phyloP scores from a whole-genome alignment of 306 rosid species.

The Vigna mungo region DNA sequence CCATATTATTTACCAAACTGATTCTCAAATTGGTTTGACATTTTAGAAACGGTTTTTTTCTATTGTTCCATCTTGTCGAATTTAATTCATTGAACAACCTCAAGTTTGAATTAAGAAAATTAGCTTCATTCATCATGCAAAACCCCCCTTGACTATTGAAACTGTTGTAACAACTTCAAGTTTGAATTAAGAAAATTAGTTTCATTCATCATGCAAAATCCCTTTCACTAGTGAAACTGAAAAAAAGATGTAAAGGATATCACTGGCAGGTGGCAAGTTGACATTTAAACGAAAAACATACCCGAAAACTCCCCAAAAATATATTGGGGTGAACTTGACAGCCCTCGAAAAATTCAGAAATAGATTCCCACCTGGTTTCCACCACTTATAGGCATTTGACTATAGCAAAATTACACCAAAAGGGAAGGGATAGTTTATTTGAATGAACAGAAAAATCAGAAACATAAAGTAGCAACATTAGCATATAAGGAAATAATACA shows the following conservation, averaged over 20 bases:
- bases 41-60: neutral
- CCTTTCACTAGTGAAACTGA: neutral
- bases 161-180: slow-evolving; percentile 6
- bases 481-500: slow-evolving; percentile 13
- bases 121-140: slow-evolving; percentile 15
- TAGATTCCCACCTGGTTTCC: slow-evolving; percentile 87
- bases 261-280: slow-evolving; percentile 4
- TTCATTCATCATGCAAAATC: neutral
- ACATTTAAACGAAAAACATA: slow-evolving; percentile 47
- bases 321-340: slow-evolving; percentile 82
- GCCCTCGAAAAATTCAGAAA: slow-evolving; percentile 78
- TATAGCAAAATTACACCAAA: slow-evolving; percentile 48
- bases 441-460: slow-evolving; percentile 9
- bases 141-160: neutral
- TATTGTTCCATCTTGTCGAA: slow-evolving; percentile 25
- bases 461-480: slow-evolving; percentile 17
- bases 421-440: slow-evolving; percentile 34
- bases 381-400: slow-evolving; percentile 88
- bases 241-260: slow-evolving; percentile 20
- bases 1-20: slow-evolving; percentile 4
- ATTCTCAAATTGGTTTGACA: slow-evolving; percentile 23
- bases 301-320: slow-evolving; percentile 95
- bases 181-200: slow-evolving; percentile 4
- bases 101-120: neutral
- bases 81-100: slow-evolving; percentile 18